These are phyloP conservation scores for Pyrenophora tritici-repentis DNA, from an alignment of 2,329 filamentous ascomycete species.

Conservation along the genomic window DNA sequence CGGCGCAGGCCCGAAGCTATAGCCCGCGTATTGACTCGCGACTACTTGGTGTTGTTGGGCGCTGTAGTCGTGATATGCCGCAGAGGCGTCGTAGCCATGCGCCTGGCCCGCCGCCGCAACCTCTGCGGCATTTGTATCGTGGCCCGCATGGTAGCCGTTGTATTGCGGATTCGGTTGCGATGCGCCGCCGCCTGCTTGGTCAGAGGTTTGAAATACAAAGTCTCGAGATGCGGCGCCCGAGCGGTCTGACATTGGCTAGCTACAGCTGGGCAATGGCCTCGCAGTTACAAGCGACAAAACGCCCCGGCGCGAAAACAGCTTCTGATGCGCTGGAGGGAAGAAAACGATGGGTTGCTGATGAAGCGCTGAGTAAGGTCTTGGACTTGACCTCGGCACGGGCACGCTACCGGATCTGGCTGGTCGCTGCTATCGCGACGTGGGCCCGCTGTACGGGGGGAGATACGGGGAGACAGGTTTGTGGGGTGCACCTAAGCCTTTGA, in stretches of 20 bases:
- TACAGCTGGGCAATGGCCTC: conserved; percentile 15
- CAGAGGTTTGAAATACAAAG: conserved; percentile 42
- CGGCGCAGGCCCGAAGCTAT: conserved; percentile 30
- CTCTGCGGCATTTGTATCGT: conserved; percentile 29
- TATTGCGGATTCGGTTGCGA: conserved; percentile 27
- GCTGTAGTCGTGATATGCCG: conserved; percentile 27
- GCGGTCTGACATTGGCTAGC: conserved; percentile 39
- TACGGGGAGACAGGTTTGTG: no score
- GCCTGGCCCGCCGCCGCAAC: conserved; percentile 18
- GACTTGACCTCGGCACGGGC: neutral
- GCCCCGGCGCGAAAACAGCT: conserved; percentile 2
- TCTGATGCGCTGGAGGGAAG: neutral
- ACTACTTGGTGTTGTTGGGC: conserved; percentile 26
- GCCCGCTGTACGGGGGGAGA: no score
- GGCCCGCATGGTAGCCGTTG: conserved; percentile 35
- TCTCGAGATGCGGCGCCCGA: conserved; percentile 29
- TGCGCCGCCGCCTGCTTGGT: conserved; percentile 34
- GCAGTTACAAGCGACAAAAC: conserved; percentile 19
- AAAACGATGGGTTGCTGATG: conserved; percentile 4
- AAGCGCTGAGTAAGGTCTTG: conserved; percentile 12
- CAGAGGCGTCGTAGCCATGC: conserved; percentile 20
- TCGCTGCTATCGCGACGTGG: no score
- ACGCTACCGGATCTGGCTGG: no score
- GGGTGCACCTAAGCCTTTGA: no score
- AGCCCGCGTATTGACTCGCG: conserved; percentile 22